Evolutionary conservation across 495 filamentous ascomycete species (phyloP).

Genomic region (Cairneyella variabilis): DNA sequence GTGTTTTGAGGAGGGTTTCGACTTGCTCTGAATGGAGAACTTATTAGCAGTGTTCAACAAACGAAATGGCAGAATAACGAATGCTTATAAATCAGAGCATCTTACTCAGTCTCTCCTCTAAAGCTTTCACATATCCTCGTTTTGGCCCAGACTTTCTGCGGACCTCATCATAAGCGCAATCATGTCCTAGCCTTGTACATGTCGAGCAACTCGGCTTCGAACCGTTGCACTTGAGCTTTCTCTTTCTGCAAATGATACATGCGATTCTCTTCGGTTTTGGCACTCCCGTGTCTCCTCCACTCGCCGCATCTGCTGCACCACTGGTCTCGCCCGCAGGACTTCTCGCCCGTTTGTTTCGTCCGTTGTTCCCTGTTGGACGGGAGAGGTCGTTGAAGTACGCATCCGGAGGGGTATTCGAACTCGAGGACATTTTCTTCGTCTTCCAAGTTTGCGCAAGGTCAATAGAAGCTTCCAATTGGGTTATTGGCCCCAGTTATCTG

Average conservation of each 20-base stretch:
- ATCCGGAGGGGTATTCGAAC: conserved; percentile 36
- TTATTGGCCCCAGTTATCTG: too few species aligned
- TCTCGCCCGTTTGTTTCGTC: conserved; percentile 25
- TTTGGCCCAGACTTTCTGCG: conserved; percentile 98
- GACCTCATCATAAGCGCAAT: conserved; percentile 93
- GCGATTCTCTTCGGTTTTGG: conserved; percentile 91
- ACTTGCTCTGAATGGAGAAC: conserved; percentile 69
- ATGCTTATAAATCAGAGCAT: conserved; percentile 1
- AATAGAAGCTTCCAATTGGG: too few species aligned
- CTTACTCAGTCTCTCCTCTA: conserved; percentile 89
- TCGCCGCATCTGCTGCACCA: conserved; percentile 27
- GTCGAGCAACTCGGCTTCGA: conserved; percentile 85
- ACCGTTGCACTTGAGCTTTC: conserved; percentile 83
- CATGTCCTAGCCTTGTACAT: conserved; percentile 82
- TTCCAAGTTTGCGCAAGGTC: not conserved
- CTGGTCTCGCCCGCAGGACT: conserved; percentile 30
- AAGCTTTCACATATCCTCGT: conserved; percentile 93
- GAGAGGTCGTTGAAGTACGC: conserved; percentile 55
- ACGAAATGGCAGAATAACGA: not conserved
- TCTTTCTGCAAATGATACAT: conserved; percentile 92
- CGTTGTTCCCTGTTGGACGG: conserved; percentile 34
- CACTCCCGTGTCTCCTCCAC: conserved; percentile 56
- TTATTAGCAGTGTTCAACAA: conserved; percentile 23
- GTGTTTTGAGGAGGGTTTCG: conserved; percentile 81
- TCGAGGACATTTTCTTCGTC: conserved; percentile 35